Evolutionary conservation across 257 asterid species (phyloP).

Genomic region (Nicotiana noctiflora): DNA sequence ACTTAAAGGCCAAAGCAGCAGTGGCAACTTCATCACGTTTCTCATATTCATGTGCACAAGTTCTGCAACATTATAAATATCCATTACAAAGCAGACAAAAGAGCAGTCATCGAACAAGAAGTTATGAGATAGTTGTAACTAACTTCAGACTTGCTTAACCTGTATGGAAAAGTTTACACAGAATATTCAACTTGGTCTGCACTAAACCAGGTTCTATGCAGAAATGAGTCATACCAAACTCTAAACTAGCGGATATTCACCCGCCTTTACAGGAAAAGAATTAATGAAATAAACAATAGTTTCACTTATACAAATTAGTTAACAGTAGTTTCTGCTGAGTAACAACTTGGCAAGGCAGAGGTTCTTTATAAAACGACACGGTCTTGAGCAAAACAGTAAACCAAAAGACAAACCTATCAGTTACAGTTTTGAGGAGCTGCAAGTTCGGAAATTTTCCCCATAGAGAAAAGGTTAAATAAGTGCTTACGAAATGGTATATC

Average conservation of each 20-base stretch:
- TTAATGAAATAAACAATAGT: not conserved
- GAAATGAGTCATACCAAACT: not conserved
- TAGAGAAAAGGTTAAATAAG: not conserved
- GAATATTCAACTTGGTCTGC: not conserved
- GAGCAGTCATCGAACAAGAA: not conserved
- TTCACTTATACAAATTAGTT: not conserved
- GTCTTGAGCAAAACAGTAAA: constrained; percentile 2
- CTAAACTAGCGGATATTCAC: not conserved
- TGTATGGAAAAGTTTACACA: not conserved
- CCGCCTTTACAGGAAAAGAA: not conserved
- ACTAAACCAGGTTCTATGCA: constrained; percentile 5
- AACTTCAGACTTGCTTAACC: not conserved
- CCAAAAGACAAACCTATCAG: not conserved
- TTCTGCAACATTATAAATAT: constrained; percentile 42
- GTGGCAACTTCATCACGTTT: constrained; percentile 64
- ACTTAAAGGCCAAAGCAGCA: constrained; percentile 86
- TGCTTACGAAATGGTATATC: not conserved
- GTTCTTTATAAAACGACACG: not conserved
- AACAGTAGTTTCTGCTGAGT: not conserved
- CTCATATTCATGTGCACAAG: constrained; percentile 68
- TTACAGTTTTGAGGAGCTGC: not conserved
- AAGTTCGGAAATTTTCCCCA: not conserved
- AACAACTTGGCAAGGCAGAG: not conserved
- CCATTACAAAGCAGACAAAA: constrained; percentile 20
- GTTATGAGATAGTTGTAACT: not conserved